Evolutionary conservation across 495 filamentous ascomycete genomes (phyloP).

Genomic region (Schizothecium vesticola): DNA sequence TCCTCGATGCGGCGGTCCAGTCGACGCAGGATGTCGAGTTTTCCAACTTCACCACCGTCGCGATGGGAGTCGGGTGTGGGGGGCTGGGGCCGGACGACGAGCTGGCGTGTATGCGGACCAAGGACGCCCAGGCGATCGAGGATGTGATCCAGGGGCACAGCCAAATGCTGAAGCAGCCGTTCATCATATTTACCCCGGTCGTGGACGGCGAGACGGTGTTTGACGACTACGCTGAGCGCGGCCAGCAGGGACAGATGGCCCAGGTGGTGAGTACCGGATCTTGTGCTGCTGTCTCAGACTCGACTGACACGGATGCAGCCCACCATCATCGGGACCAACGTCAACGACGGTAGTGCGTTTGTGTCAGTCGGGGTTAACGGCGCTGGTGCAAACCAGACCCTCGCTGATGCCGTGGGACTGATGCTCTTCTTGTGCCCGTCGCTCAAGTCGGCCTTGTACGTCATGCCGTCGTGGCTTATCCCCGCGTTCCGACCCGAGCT

Average conservation of each 20-base stretch:
- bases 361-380: constrained; percentile 5
- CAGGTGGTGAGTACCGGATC: constrained; percentile 16
- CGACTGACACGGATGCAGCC: constrained; percentile 8
- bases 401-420: constrained; percentile 10
- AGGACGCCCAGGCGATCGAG: constrained; percentile 27
- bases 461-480: neutral
- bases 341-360: constrained; percentile 20
- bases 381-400: constrained; percentile 11
- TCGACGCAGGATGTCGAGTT: constrained; percentile 24
- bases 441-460: constrained; percentile 11
- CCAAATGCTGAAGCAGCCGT: constrained; percentile 24
- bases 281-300: neutral
- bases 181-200: constrained; percentile 24
- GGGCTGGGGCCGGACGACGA: constrained; percentile 33
- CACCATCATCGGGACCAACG: constrained; percentile 20
- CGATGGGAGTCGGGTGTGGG: constrained; percentile 29
- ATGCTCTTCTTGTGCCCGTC: constrained; percentile 24
- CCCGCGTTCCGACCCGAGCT: neutral
- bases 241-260: constrained; percentile 7
- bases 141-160: constrained; percentile 30
- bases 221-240: constrained; percentile 31
- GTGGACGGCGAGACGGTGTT: constrained; percentile 36
- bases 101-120: constrained; percentile 42
- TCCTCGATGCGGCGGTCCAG: constrained; percentile 31
- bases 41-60: constrained; percentile 35